These are phyloP conservation scores for Corynespora cassiicola DNA, from an alignment of 2,329 filamentous ascomycete species.

Conservation along the genomic window DNA sequence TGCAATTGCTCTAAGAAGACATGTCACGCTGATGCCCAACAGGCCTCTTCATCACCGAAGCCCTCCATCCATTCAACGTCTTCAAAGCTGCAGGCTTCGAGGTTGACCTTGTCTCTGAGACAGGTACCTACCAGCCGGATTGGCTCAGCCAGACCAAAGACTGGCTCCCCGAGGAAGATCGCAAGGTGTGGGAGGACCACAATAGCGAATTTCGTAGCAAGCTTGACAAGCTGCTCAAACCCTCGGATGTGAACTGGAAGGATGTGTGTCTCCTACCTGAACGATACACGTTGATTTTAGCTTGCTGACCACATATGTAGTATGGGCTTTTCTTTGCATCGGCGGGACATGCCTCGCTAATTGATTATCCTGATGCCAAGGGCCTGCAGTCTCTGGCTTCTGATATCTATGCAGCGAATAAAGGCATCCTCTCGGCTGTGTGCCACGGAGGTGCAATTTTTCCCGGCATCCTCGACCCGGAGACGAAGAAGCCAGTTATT, in stretches of 20 bases:
- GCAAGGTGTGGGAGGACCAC: conserved; percentile 47
- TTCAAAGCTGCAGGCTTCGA: conserved; percentile 51
- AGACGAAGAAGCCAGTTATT: conserved; percentile 42
- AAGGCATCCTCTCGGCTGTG: conserved; percentile 53
- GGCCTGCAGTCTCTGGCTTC: conserved; percentile 49
- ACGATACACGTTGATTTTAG: too few species aligned
- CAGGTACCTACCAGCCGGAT: conserved; percentile 51
- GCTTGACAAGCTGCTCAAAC: conserved; percentile 51
- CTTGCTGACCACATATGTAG: too few species aligned
- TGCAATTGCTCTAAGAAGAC: conserved; percentile 50
- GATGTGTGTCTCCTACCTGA: conserved; percentile 6
- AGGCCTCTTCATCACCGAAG: conserved; percentile 55
- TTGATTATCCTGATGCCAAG: conserved; percentile 53
- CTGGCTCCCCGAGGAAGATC: conserved; percentile 50
- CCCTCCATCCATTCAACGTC: conserved; percentile 56
- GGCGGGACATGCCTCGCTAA: conserved; percentile 53
- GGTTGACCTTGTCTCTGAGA: conserved; percentile 55
- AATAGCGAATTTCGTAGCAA: conserved; percentile 54
- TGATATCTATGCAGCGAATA: conserved; percentile 48
- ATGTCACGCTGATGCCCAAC: too few species aligned
- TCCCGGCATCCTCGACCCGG: conserved; percentile 38
- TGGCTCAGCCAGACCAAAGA: conserved; percentile 52
- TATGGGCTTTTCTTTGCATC: conserved; percentile 49
- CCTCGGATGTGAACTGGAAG: conserved; percentile 40
- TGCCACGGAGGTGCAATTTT: conserved; percentile 51